Conservation (phyloP, 176 grass and related monocot genomes). For the Carex scoparia region DNA sequence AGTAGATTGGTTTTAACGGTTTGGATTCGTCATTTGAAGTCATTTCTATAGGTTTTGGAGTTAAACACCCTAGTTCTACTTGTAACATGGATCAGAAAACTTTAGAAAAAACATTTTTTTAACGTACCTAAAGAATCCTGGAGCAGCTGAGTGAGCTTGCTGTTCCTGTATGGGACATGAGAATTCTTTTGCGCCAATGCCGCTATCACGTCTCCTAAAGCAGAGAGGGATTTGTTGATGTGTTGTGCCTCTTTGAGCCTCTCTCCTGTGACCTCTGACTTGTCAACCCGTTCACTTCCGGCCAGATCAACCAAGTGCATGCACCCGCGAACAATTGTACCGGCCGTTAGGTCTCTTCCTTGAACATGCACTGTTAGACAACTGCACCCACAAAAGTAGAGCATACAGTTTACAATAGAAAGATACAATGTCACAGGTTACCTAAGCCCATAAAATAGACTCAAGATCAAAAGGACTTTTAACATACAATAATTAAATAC, state of each 20-base stretch:
- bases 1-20: too few species aligned
- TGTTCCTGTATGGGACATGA: constrained; percentile 94
- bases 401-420: constrained; percentile 22
- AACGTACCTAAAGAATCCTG: constrained; percentile 98
- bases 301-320: constrained; percentile 99
- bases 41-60: too few species aligned
- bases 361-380: constrained; percentile 97
- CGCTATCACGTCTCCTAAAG: constrained; percentile 96
- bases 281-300: constrained; percentile 93
- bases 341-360: constrained; percentile 90
- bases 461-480: not conserved
- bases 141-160: constrained; percentile 98
- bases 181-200: constrained; percentile 84
- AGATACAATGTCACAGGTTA: not conserved
- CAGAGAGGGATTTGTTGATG: constrained; percentile 98
- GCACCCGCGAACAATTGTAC: constrained; percentile 73
- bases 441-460: not conserved
- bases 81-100: constrained; percentile 11
- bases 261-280: constrained; percentile 93
- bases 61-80: too few species aligned
- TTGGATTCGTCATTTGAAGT: too few species aligned
- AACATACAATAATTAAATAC: not conserved
- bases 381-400: constrained; percentile 38
- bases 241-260: constrained; percentile 97
- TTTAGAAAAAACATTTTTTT: not conserved